Base-by-base conservation (phyloP, 2,329 filamentous ascomycete genomes). In the Aspergillus sp. region DNA sequence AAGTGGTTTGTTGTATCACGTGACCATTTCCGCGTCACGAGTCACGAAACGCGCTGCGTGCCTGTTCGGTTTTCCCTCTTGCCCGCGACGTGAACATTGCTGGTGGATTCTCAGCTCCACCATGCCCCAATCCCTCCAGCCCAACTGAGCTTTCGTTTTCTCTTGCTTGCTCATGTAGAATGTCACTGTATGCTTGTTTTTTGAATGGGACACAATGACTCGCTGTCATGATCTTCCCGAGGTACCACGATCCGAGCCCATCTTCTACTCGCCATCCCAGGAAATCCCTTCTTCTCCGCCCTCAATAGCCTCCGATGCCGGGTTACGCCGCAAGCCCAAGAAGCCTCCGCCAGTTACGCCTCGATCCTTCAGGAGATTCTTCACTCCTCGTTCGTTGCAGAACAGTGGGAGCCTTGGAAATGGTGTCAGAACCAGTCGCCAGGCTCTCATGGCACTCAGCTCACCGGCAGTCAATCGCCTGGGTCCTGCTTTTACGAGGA, bases 291-390 rank as follows among this genome's bases (percentile, higher is more conserved):
- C 75, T 44, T 77, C 75, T 60, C 75, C 76, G 54, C 75, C 76
- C 46, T 75, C 75, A 30, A 70, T 75, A 60, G 68, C 69, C 54
- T 76, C 73, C 34, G 73, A 75, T 66, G 66, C 67, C 63, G 73
- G 68, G 27, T 58, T 66, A 57, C 67, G 72, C 54, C 73, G 70
- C 57, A 76, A 75, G 63, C 70, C 68, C 52, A 74, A 73, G 66
- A 79, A 77, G 60, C 75, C 75, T 50, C 79, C 79, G 45, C 75
- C 79, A 27, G 74, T 82, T 34, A 81, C 79, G 12, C 79, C 79
- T n/a, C 74, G 79, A 49, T 78, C 79, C n/a, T 81, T 82, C 58
- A 75, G 72, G 53, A 73, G 75, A 37, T 82, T 82, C 62, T 82
- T 82, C 60, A 81, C 79, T n/a, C 79, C 79, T 37, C 73, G 77